Percentiles rank a stretch among this genome's conserved stretches.
Conservation (phyloP, 148 eudicot genomes). For the Vaccinium corymbosum region DNA sequence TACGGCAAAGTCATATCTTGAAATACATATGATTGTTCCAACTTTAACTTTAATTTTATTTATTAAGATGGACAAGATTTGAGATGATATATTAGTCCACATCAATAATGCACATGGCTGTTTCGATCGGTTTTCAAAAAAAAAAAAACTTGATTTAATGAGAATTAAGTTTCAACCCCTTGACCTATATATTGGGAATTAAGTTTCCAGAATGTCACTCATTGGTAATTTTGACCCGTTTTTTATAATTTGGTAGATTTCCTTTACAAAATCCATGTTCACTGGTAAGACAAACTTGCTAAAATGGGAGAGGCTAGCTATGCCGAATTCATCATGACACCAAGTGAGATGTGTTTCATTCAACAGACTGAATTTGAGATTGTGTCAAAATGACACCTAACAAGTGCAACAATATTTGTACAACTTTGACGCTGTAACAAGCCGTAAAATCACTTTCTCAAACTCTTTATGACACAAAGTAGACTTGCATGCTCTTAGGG, state of each 20-base stretch:
- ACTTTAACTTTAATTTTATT: background rate
- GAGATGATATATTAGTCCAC: background rate
- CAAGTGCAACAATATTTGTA: background rate
- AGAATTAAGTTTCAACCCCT: too few relatives aligned
- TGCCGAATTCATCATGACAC: background rate
- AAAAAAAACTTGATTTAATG: too few relatives aligned
- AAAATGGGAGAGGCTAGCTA: background rate
- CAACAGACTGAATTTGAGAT: background rate
- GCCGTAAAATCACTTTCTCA: background rate
- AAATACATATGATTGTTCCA: slow-evolving; percentile 9
- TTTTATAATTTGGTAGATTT: background rate
- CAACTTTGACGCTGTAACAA: background rate
- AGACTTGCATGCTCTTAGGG: background rate
- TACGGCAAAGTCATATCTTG: background rate
- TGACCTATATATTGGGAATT: too few relatives aligned
- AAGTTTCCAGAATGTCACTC: too few relatives aligned
- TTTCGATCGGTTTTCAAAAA: too few relatives aligned
- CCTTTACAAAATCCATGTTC: background rate
- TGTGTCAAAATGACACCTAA: background rate
- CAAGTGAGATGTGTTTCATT: background rate
- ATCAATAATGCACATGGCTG: background rate
- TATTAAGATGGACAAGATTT: background rate
- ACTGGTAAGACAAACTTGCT: background rate
- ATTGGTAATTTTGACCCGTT: too few relatives aligned
- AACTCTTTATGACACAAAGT: background rate